Percentiles rank a stretch among this genome's conserved stretches.
Conservation (phyloP, 2,329 filamentous ascomycete species). For the Dactylella cylindrospora region DNA sequence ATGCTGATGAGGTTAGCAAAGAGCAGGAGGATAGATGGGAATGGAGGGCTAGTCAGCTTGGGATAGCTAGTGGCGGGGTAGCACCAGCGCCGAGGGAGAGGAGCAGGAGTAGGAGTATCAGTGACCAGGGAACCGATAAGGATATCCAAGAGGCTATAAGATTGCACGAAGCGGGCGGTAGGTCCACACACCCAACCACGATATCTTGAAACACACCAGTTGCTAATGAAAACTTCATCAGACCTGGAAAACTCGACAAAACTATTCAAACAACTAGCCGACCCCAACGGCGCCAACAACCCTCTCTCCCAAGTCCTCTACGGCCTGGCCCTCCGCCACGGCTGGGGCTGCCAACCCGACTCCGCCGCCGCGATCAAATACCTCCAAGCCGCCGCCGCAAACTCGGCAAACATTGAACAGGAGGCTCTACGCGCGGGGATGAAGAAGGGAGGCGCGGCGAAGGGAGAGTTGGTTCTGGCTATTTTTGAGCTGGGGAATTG, state of each 20-base stretch:
- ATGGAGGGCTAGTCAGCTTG: conserved; percentile 41
- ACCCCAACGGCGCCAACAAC: conserved; percentile 83
- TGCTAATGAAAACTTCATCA: conserved; percentile 47
- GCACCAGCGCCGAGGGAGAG: not conserved
- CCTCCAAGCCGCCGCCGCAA: conserved; percentile 83
- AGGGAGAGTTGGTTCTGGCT: conserved; percentile 91
- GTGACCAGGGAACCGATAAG: conserved; percentile 51
- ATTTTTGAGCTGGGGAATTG: conserved; percentile 93
- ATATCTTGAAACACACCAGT: conserved; percentile 17
- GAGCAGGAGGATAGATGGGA: conserved; percentile 43
- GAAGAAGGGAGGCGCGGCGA: conserved; percentile 90
- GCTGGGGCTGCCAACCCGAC: conserved; percentile 82
- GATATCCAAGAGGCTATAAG: conserved; percentile 92
- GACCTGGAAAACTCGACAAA: conserved; percentile 76
- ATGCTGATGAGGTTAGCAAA: conserved; percentile 19
- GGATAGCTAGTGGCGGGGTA: conserved; percentile 5
- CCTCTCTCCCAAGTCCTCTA: conserved; percentile 94
- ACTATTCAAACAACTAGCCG: conserved; percentile 80
- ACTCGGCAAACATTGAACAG: conserved; percentile 82
- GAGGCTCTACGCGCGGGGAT: conserved; percentile 81
- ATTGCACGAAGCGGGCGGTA: conserved; percentile 77
- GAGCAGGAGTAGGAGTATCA: conserved; percentile 45
- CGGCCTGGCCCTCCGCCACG: conserved; percentile 85
- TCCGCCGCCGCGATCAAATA: conserved; percentile 74
- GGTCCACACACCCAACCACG: conserved; percentile 34